These are phyloP conservation scores for Misopates orontium DNA, from an alignment of 257 asterid species.

Conservation along the genomic window DNA sequence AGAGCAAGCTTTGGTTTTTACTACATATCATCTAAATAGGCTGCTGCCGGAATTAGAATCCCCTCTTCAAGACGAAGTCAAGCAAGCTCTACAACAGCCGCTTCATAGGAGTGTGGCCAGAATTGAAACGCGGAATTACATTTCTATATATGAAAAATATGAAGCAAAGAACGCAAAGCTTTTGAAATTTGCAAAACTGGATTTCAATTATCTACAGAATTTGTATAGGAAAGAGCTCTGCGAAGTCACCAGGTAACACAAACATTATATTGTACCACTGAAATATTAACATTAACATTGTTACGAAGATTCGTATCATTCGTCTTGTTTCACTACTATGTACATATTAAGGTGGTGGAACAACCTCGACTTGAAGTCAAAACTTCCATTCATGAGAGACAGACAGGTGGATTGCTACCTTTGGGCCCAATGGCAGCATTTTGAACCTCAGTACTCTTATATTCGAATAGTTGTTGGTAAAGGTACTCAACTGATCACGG, in stretches of 20 bases:
- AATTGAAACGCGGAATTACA: too few species aligned
- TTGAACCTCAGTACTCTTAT: background rate
- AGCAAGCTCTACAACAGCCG: too few species aligned
- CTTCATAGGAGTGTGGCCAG: too few species aligned
- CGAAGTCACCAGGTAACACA: background rate
- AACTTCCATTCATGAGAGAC: too few species aligned
- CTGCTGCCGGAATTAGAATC: background rate
- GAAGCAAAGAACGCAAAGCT: background rate
- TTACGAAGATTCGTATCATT: too few species aligned
- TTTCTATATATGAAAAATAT: too few species aligned
- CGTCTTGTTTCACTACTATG: too few species aligned
- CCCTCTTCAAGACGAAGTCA: too few species aligned
- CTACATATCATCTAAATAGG: background rate
- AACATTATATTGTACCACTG: too few species aligned
- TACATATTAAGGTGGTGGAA: conserved; percentile 1
- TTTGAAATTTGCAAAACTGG: background rate
- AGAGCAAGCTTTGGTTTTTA: background rate
- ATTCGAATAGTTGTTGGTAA: background rate
- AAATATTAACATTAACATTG: too few species aligned
- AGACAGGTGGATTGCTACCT: background rate
- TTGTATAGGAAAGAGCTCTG: too few species aligned
- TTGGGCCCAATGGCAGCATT: background rate
- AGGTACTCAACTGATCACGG: background rate
- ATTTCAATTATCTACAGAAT: background rate
- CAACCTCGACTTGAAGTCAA: background rate